Evolutionary conservation across 441 rosid species (phyloP), one percentile per base, ranked within the genome.

Genomic region (Daphne laureola): DNA sequence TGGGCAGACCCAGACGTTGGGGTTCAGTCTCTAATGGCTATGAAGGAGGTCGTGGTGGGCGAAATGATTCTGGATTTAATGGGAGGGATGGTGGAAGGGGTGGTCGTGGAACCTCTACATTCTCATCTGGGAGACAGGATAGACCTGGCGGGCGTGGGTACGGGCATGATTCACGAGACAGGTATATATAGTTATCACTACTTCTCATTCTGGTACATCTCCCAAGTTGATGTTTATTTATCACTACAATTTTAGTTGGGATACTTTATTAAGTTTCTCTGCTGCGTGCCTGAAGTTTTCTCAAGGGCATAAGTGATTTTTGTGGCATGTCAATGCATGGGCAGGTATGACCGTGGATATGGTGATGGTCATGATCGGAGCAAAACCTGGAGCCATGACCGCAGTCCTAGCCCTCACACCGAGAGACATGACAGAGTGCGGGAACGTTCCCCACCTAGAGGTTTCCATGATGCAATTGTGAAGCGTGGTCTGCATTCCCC

Each of bases 401-500:
- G 69, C 58, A 89, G 85, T 44, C 78, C 61, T 2, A 75, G 78
- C 55, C 55, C 73, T 27, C 82, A 94, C 71, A 83, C 86, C 3
- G 89, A 78, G 41, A 79, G 79, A 68, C 59, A 31, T 65, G 78
- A 66, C 21, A 62, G 64, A 72, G 74, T 52, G 66, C 68, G 62
- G 14, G 65, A 51, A 42, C 41, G 49, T 25, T 71, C 51, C 18
- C 64, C 57, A 11, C 27, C 14, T n/a, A 42, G 21, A 9, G 81
- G 96, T 71, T 88, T 86, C 68, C 96, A 82, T 53, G 87, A 78
- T 67, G 46, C 67, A 43, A 80, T 80, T 90, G 81, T 86, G 82
- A 86, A 76, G 60, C 82, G 73, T 27, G 70, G 45, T 21, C 53
- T 43, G 48, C 57, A 46, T 26, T 56, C 76, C 15, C 47, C 66